phyloP scores from a whole-genome alignment of 768 basidiomycete species.

The Boletales sp. region DNA sequence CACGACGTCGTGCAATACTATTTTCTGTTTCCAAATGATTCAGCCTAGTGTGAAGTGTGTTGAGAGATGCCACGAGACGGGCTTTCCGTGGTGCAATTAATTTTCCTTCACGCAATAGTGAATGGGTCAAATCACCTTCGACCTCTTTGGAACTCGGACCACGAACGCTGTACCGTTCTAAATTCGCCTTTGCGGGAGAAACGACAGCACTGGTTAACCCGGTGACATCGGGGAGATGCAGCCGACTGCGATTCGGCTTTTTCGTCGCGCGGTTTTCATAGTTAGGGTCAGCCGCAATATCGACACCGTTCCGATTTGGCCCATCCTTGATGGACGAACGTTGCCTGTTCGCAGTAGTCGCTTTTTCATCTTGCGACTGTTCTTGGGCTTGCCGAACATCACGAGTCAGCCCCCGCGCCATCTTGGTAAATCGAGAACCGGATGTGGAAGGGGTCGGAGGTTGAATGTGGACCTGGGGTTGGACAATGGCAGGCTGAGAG shows the following conservation, averaged over 20 bases:
- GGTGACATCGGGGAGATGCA: constrained; percentile 79
- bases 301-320: constrained; percentile 23
- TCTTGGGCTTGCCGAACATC: constrained; percentile 49
- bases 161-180: constrained; percentile 49
- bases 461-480: constrained; percentile 51
- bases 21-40: constrained; percentile 79
- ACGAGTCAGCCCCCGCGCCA: constrained; percentile 52
- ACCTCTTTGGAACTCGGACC: constrained; percentile 51
- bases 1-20: constrained; percentile 71
- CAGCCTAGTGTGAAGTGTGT: constrained; percentile 62
- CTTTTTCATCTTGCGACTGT: constrained; percentile 8
- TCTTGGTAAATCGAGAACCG: constrained; percentile 56
- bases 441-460: constrained; percentile 58
- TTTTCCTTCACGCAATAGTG: not conserved
- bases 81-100: constrained; percentile 34
- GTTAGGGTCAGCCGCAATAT: constrained; percentile 2
- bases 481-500: constrained; percentile 21
- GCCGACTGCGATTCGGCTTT: constrained; percentile 33
- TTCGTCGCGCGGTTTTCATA: constrained; percentile 11
- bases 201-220: constrained; percentile 77
- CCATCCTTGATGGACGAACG: constrained; percentile 22
- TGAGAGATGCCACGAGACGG: constrained; percentile 59
- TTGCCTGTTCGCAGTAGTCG: not conserved
- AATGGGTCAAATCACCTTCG: constrained; percentile 47
- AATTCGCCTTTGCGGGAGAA: constrained; percentile 59